A percentile compares a stretch with the other conserved stretches of the same genome.
These are phyloP conservation scores for Juglanconis sp. DNA, from an alignment of 2,329 filamentous ascomycete genomes.

Conservation along the genomic window DNA sequence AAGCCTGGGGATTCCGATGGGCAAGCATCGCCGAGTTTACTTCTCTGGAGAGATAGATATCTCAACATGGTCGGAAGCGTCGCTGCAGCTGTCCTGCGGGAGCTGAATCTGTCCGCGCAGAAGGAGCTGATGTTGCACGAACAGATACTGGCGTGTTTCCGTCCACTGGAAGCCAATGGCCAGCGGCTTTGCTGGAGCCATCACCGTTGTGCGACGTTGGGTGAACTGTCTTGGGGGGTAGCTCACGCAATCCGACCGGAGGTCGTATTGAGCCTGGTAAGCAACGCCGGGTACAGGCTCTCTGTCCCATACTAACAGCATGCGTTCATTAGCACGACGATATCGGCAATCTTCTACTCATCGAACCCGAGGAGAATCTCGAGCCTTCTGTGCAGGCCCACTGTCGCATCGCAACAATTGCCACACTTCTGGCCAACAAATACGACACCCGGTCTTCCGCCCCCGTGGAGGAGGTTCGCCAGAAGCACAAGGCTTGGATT, in stretches of 20 bases:
- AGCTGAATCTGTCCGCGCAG: conserved; percentile 10
- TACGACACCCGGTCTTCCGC: neutral
- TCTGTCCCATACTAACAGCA: neutral
- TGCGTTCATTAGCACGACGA: neutral
- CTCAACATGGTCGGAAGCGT: conserved; percentile 9
- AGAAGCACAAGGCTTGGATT: conserved; percentile 1
- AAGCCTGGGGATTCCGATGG: neutral
- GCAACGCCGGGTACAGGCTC: neutral
- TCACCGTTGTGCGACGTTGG: conserved; percentile 1
- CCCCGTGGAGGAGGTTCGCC: neutral
- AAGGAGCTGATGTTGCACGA: conserved; percentile 4
- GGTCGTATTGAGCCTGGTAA: conserved; percentile 8
- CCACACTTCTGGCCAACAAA: conserved; percentile 15
- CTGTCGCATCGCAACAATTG: conserved; percentile 4
- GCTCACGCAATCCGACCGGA: conserved; percentile 5
- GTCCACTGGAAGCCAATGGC: neutral
- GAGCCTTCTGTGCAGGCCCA: neutral
- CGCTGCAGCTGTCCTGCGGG: conserved; percentile 9
- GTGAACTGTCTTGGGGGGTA: conserved; percentile 8
- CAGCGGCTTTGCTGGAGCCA: neutral
- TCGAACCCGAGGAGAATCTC: neutral
- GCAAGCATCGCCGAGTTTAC: neutral
- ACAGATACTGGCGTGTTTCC: conserved; percentile 12
- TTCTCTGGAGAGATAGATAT: conserved; percentile 6
- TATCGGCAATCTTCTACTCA: conserved; percentile 3